phyloP scores from a whole-genome alignment of 2,329 filamentous ascomycete species.

The Aureobasidium zeae region DNA sequence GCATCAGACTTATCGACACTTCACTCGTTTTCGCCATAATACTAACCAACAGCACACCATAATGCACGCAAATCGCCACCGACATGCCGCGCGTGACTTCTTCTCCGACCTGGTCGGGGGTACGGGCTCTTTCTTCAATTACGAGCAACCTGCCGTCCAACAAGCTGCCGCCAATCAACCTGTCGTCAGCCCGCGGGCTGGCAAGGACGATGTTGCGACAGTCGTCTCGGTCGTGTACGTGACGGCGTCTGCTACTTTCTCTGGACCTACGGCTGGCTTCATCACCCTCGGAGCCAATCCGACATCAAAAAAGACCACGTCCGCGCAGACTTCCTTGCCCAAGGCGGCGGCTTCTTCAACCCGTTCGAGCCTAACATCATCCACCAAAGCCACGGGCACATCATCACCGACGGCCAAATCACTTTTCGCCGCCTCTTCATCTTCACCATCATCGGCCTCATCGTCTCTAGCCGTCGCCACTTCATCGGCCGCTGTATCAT shows the following conservation, averaged over 20 bases:
- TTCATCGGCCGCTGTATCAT: conserved; percentile 12
- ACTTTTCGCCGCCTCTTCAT: background rate
- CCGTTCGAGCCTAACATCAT: too few relatives aligned
- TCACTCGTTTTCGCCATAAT: conserved; percentile 12
- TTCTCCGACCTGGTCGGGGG: too few relatives aligned
- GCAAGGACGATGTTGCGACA: conserved; percentile 24
- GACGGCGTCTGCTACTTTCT: conserved; percentile 44
- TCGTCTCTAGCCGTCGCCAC: conserved; percentile 5
- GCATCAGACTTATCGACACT: conserved; percentile 8
- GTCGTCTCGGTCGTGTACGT: conserved; percentile 43
- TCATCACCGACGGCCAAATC: conserved; percentile 5
- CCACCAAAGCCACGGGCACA: conserved; percentile 2
- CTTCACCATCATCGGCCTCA: background rate
- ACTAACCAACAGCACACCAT: conserved; percentile 8
- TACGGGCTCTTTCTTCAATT: too few relatives aligned
- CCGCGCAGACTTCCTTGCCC: too few relatives aligned
- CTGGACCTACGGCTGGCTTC: conserved; percentile 33
- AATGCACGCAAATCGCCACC: conserved; percentile 10
- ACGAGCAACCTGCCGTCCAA: too few relatives aligned
- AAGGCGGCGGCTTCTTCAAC: too few relatives aligned
- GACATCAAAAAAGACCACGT: conserved; percentile 16
- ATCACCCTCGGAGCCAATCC: conserved; percentile 20
- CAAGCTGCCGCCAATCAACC: too few relatives aligned
- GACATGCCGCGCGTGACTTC: conserved; percentile 1
- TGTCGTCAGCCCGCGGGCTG: too few relatives aligned